Evolutionary conservation across 306 rosid genomes (phyloP).

Genomic region (Prunus campanulata): DNA sequence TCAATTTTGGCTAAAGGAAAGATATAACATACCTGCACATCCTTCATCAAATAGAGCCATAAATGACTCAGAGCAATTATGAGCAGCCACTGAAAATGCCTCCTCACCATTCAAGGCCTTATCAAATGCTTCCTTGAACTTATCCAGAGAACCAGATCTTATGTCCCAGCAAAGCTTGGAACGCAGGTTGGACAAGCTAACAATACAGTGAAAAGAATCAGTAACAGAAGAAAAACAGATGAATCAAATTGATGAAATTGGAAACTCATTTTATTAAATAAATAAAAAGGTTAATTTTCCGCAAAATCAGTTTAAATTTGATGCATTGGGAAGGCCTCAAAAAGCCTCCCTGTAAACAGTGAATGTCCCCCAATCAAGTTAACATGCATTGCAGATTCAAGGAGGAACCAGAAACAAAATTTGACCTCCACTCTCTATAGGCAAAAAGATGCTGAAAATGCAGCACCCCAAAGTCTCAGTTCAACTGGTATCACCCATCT

Average conservation of each 20-base stretch:
- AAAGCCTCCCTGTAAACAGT: neutral
- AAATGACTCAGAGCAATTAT: conserved; percentile 41
- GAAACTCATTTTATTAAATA: neutral
- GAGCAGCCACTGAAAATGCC: conserved; percentile 69
- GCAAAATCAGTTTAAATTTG: neutral
- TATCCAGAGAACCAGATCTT: conserved; percentile 70
- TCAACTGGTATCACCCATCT: neutral
- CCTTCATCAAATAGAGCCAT: conserved; percentile 66
- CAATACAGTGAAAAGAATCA: conserved; percentile 26
- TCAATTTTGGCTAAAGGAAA: conserved; percentile 12
- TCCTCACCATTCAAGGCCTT: conserved; percentile 78
- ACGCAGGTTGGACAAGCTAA: conserved; percentile 86
- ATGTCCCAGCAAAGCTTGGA: conserved; percentile 80
- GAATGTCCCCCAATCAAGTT: too few relatives aligned
- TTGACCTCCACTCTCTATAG: neutral
- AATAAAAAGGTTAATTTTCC: neutral
- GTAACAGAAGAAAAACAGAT: neutral
- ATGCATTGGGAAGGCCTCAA: neutral
- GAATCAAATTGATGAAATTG: neutral
- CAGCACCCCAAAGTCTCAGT: conserved; percentile 11
- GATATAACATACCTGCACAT: conserved; percentile 60
- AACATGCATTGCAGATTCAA: neutral
- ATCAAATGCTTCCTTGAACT: conserved; percentile 79
- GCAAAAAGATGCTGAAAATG: neutral
- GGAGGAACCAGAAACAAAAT: neutral